Percentiles rank a stretch among this genome's conserved stretches.
phyloP scores from a whole-genome alignment of 2,329 filamentous ascomycete species.

The Botrytis elliptica region DNA sequence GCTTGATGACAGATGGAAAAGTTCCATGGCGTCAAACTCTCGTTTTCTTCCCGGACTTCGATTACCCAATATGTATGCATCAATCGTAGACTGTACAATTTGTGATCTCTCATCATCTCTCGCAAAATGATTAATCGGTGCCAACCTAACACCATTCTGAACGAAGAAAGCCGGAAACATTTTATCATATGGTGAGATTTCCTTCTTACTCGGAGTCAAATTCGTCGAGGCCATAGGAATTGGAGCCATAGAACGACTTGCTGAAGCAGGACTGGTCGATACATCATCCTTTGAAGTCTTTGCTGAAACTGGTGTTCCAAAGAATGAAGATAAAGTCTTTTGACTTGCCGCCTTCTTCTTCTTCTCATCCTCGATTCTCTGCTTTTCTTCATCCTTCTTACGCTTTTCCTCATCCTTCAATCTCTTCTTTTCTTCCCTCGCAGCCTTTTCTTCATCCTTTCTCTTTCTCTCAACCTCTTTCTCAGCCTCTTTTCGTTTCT shows the following conservation, averaged over 20 bases:
- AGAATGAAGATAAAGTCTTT: constrained; percentile 40
- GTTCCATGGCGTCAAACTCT: constrained; percentile 47
- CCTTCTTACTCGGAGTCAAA: constrained; percentile 38
- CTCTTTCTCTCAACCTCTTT: constrained; percentile 40
- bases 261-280: constrained; percentile 33
- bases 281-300: constrained; percentile 26
- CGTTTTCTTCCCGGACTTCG: constrained; percentile 46
- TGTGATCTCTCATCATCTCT: constrained; percentile 57
- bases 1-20: constrained; percentile 47
- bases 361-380: constrained; percentile 48
- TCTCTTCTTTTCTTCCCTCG: constrained; percentile 42
- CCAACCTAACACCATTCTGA: constrained; percentile 70
- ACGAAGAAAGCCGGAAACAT: constrained; percentile 80
- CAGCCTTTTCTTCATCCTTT: constrained; percentile 36
- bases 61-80: constrained; percentile 51
- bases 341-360: constrained; percentile 48
- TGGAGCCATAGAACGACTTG: constrained; percentile 24
- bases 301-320: constrained; percentile 25
- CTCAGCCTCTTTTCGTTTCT: constrained; percentile 41
- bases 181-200: constrained; percentile 49
- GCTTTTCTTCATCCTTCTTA: constrained; percentile 41
- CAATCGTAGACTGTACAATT: constrained; percentile 52
- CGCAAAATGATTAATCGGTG: constrained; percentile 52
- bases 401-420: constrained; percentile 37
- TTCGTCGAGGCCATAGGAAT: constrained; percentile 17